Evolutionary conservation across 441 rosid species (phyloP), one percentile per base, ranked within the genome.

Genomic region (Bocquillonia castaneifolia): DNA sequence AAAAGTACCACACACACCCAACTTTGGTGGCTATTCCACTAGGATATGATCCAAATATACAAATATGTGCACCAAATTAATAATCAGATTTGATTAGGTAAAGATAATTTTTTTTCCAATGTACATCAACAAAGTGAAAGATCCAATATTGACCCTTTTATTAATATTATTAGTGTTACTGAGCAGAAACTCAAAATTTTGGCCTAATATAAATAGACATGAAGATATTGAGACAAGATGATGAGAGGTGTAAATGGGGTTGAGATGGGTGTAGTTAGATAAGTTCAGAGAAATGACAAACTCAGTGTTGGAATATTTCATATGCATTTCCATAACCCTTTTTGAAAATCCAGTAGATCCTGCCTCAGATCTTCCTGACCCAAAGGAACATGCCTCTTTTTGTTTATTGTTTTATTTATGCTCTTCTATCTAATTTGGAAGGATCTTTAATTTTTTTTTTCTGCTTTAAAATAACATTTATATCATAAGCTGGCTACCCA

Each of bases 281-380:
- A 55, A 62, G 34, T 51, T 60, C 70, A 71, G 66, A 80, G 66
- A 80, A 74, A 78, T 69, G 86, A 74, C 76, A 69, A 80, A 5
- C 20, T 60, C 65, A 66, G 63, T 76, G 76, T 74, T 67, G 82
- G 83, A 72, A 57, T 75, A 64, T 69, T 67, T 75, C 77, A 69
- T 67, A 65, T 72, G 67, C 69, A 65, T 71, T 47, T 72, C 71
- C 70, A 51, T 55, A 36, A 52, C 80, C 75, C 63, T 63, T 75
- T 79, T 72, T 80, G 32, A 44, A 74, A 57, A 65, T 66, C 67
- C 48, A 45, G 66, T 57, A 80, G 76, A 82, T 78, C 77, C 71
- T 80, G 80, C 78, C 77, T 72, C 67, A 70, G 80, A 82, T 81
- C 82, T 82, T 80, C 79, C 81, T 81, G 75, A 78, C 81, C 85